Evolutionary conservation across 2,329 filamentous ascomycete species (phyloP), one percentile per base, ranked within the genome.

Genomic region (Akanthomyces lecanii): DNA sequence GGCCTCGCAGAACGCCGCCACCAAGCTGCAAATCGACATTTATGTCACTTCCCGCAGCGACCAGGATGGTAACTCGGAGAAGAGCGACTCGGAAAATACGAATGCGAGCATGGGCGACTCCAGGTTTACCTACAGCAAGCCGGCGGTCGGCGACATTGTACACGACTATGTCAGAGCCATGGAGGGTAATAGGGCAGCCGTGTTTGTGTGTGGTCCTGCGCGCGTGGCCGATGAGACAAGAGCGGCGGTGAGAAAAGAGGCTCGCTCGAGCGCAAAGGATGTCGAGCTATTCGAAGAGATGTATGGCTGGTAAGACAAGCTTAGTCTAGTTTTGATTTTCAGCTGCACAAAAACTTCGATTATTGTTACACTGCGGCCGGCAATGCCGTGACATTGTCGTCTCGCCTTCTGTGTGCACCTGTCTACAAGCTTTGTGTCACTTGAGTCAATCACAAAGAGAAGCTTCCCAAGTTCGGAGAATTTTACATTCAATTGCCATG

Each of bases 151-250:
- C 28, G 63, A 64, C 23, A 67, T 75, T 64, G 67, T 77, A 2
- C 67, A 68, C 28, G 68, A 70, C 14, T 69, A 71, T 3, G 67
- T 68, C 5, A 60, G 54, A 1, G 54, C 62, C 0, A 65, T 66
- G 8, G 66, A 66, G 10, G 64, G 64, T 16, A 67, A 66, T 8
- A 63, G 73, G 3, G 75, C 75, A 1, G 57, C 57, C 21, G 72
- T 77, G 1, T 70, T 77, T 40, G 71, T 73, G 18, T 77, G 75
- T 62, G 75, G 75, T 2, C 75, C 75, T 33, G 71, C 69, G 8
- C 67, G 67, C 23, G 75, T 77, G 74, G 74, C 73, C 0, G 74
- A 77, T 63, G 71, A 76, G 18, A 69, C 73, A 42, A 65, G 75
- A 45, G 64, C 62, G 57, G 71, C 72, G 1, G 72, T 76, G 0